Evolutionary conservation across 306 rosid genomes (phyloP), one percentile per base, ranked within the genome.

Genomic region (Carpinus fangiana): DNA sequence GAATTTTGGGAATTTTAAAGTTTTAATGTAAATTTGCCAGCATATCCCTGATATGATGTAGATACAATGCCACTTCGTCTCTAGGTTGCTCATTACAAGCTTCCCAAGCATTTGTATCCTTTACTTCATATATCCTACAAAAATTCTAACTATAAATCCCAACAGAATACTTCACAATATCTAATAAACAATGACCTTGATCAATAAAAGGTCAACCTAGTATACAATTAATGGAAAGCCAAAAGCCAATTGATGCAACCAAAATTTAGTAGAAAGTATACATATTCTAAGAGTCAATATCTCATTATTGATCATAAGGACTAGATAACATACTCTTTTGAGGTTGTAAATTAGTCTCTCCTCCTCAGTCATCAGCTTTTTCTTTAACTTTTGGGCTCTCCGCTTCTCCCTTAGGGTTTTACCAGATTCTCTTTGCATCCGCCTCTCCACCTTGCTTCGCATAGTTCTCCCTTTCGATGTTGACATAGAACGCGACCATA

Each of bases 361-460:
- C 81, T 89, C 95, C 80, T 93, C 99, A 0, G 98, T 95, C 99
- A 93, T 95, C 57, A 95, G 90, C 80, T 95, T 95, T 88, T 91
- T 91, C 85, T 88, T 91, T 78, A 95, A 74, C 74, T 91, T 93
- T 53, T 90, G 90, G 43, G 99, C 99, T 72, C 94, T 84, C 51
- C 97, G 91, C 38, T 90, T 84, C 88, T 92, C 99, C 83, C 97
- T 90, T 14, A 90, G 73, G 47, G 99, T 95, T 84, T 89, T 95
- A 57, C 99, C 99, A 1, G 97, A 86, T 78, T 95, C 98, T 80
- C 89, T 95, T 82, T 89, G 88, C 97, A 95, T 90, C 80, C 98
- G 84, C 75, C 82, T 91, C 79, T 89, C 99, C 67, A 95, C 99
- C 86, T 90, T 93, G 88, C 98, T 92, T 70, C 99, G 88, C 94